phyloP scores from a whole-genome alignment of 192 early-diverging fungal genomes.

The Coemansia sp. region DNA sequence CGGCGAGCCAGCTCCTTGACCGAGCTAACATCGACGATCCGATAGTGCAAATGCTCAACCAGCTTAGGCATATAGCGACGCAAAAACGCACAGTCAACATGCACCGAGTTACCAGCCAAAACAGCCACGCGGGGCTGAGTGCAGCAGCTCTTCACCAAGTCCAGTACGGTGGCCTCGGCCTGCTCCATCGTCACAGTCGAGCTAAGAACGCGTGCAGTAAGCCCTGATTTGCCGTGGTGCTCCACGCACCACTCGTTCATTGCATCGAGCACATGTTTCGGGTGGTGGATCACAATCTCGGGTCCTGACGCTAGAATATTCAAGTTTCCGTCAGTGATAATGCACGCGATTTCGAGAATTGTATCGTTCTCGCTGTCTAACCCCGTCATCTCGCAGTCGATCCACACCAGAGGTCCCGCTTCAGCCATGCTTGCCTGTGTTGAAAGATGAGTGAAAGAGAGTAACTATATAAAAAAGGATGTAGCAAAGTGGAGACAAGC shows the following conservation, averaged over 20 bases:
- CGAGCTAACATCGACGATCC: constrained; percentile 87
- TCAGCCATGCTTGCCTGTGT: background rate
- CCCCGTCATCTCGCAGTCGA: constrained; percentile 60
- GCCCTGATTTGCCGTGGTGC: constrained; percentile 85
- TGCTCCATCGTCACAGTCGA: constrained; percentile 67
- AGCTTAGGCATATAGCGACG: constrained; percentile 78
- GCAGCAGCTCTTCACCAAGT: constrained; percentile 75
- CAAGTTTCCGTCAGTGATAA: constrained; percentile 88
- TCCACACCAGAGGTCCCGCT: constrained; percentile 51
- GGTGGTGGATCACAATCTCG: constrained; percentile 74
- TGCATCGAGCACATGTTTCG: constrained; percentile 71
- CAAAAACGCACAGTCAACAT: constrained; percentile 87
- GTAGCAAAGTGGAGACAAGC: background rate
- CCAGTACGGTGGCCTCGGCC: constrained; percentile 74
- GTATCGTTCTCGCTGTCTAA: constrained; percentile 65
- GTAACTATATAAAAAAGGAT: background rate
- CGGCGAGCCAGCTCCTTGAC: constrained; percentile 84
- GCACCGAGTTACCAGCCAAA: constrained; percentile 92
- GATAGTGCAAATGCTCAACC: constrained; percentile 79
- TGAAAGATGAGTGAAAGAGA: background rate
- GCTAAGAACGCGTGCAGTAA: constrained; percentile 72
- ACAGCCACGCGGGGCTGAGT: constrained; percentile 62
- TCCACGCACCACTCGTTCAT: constrained; percentile 93
- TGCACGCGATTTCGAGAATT: constrained; percentile 87
- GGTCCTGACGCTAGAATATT: constrained; percentile 80